phyloP scores from a whole-genome alignment of 2,329 filamentous ascomycete genomes.

The Mycosphaerelloides madeirae region DNA sequence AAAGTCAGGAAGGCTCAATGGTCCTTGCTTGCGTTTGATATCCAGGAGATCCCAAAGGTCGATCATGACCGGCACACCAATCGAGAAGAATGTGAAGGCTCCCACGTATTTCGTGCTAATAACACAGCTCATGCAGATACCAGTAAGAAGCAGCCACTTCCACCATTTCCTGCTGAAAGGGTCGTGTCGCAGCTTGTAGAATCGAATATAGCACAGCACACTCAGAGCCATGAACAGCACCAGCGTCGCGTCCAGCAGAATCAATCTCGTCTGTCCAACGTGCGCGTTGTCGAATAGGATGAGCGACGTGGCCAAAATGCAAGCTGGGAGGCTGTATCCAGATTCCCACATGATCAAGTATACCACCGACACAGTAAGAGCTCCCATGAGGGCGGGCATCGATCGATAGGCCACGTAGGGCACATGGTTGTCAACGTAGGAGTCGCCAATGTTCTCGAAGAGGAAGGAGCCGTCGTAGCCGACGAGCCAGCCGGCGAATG shows the following conservation, averaged over 20 bases:
- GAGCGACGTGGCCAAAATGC: conserved; percentile 76
- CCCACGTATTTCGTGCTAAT: conserved; percentile 99
- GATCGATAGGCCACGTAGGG: conserved; percentile 95
- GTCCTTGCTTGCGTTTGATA: conserved; percentile 75
- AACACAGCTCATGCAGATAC: conserved; percentile 90
- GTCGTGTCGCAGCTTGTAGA: conserved; percentile 90
- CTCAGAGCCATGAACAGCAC: conserved; percentile 96
- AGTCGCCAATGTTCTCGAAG: conserved; percentile 99
- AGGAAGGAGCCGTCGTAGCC: conserved; percentile 96
- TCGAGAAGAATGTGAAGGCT: conserved; percentile 92
- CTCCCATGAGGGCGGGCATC: conserved; percentile 84
- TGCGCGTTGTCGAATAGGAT: conserved; percentile 97
- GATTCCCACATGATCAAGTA: conserved; percentile 99
- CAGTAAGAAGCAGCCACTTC: conserved; percentile 97
- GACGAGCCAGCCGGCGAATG: conserved; percentile 93
- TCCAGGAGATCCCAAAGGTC: conserved; percentile 94
- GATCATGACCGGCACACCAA: conserved; percentile 87
- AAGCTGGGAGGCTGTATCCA: conserved; percentile 91
- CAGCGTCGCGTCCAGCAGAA: conserved; percentile 88
- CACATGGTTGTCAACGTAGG: conserved; percentile 93
- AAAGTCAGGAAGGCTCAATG: conserved; percentile 75
- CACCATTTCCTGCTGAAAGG: conserved; percentile 96
- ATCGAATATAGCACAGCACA: conserved; percentile 89
- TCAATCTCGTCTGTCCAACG: conserved; percentile 91
- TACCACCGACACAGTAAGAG: conserved; percentile 86